A percentile compares a stretch with the other conserved stretches of the same genome.
These are phyloP conservation scores for Pyrenopolyporus hunteri DNA, from an alignment of 495 filamentous ascomycete species.

Conservation along the genomic window DNA sequence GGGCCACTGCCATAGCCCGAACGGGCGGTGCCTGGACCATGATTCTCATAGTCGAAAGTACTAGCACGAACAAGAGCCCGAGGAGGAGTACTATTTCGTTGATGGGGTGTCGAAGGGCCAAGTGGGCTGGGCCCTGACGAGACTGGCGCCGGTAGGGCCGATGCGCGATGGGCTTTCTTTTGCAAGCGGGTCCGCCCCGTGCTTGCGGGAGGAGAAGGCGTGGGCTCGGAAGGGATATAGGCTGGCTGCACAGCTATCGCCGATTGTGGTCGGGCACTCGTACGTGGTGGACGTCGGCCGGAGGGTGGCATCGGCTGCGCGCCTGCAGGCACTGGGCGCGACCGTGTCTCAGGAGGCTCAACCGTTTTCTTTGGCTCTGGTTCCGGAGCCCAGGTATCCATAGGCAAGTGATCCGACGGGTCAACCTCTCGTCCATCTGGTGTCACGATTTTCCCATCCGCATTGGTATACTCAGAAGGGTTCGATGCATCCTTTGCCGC, in stretches of 20 bases:
- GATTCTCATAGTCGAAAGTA: conserved; percentile 56
- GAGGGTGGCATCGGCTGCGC: conserved; percentile 53
- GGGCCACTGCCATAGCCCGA: conserved; percentile 52
- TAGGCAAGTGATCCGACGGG: conserved; percentile 89
- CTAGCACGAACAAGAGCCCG: conserved; percentile 49
- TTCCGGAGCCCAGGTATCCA: conserved; percentile 91
- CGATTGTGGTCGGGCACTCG: conserved; percentile 33
- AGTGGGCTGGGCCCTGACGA: conserved; percentile 51
- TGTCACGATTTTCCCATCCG: conserved; percentile 71
- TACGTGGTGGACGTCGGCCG: conserved; percentile 36
- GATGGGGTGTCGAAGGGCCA: conserved; percentile 51
- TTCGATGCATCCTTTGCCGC: too few relatives aligned
- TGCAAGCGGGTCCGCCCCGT: conserved; percentile 63
- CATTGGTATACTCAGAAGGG: conserved; percentile 57
- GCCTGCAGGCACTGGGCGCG: conserved; percentile 50
- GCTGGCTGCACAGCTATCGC: conserved; percentile 18
- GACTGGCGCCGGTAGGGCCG: conserved; percentile 47
- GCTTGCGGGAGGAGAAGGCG: conserved; percentile 32
- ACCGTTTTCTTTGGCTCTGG: conserved; percentile 74
- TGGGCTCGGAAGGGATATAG: conserved; percentile 41
- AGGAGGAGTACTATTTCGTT: conserved; percentile 49
- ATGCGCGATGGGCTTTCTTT: conserved; percentile 60
- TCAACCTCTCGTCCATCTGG: conserved; percentile 88
- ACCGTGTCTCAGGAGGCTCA: conserved; percentile 53
- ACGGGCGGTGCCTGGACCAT: conserved; percentile 37